A percentile compares a stretch with the other conserved stretches of the same genome.
Conservation (phyloP, 495 filamentous ascomycete genomes). For the Aspergillus heteromorphus region DNA sequence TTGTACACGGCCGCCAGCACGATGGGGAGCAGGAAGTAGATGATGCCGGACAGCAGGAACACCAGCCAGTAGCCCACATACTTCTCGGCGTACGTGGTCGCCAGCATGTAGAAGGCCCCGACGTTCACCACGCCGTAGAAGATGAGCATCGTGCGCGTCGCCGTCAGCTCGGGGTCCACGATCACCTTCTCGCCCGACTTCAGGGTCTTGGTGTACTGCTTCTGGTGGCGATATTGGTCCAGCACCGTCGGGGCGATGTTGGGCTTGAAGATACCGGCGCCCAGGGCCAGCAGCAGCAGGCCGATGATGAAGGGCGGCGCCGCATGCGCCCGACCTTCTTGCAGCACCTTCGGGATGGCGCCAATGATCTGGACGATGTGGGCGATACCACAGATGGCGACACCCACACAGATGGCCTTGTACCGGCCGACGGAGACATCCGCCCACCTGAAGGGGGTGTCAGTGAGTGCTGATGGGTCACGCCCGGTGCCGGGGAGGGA, state of each 20-base stretch:
- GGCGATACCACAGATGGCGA: slow-evolving; percentile 58
- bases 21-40: slow-evolving; percentile 50
- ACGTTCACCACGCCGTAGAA: slow-evolving; percentile 38
- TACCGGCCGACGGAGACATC: slow-evolving; percentile 53
- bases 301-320: slow-evolving; percentile 55
- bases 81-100: slow-evolving; percentile 37
- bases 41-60: slow-evolving; percentile 32
- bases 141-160: slow-evolving; percentile 28
- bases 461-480: too few relatives aligned
- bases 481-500: not conserved
- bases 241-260: slow-evolving; percentile 34
- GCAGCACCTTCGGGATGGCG: slow-evolving; percentile 55
- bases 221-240: slow-evolving; percentile 29
- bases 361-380: slow-evolving; percentile 59
- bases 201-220: slow-evolving; percentile 26
- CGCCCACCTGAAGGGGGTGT: slow-evolving; percentile 27
- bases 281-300: slow-evolving; percentile 35
- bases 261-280: slow-evolving; percentile 38
- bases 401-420: slow-evolving; percentile 53
- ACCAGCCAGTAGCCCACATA: slow-evolving; percentile 36
- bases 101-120: slow-evolving; percentile 33
- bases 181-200: slow-evolving; percentile 38
- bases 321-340: slow-evolving; percentile 38
- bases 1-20: slow-evolving; percentile 46
- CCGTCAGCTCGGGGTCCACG: slow-evolving; percentile 32